These are phyloP conservation scores for Pythium rishiriense DNA, from an alignment of 352 stramenopile species.

Conservation along the genomic window DNA sequence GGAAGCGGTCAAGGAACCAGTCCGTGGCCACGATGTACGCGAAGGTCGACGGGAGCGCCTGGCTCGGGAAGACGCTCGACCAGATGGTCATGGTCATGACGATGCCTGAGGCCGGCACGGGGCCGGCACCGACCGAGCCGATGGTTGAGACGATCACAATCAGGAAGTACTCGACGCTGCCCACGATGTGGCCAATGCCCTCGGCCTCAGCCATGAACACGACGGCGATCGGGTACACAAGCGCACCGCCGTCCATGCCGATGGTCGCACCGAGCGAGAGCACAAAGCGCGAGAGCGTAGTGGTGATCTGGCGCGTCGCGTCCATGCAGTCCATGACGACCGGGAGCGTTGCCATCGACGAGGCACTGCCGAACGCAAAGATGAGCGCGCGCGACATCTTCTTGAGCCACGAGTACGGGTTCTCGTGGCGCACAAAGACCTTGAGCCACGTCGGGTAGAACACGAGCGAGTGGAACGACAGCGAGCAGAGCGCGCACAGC, in stretches of 20 bases:
- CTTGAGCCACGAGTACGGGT: constrained; percentile 36
- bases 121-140: constrained; percentile 30
- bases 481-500: constrained; percentile 25
- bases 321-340: constrained; percentile 44
- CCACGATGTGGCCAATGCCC: constrained; percentile 27
- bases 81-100: constrained; percentile 51
- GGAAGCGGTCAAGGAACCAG: constrained; percentile 62
- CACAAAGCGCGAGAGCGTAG: constrained; percentile 35
- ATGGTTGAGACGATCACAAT: constrained; percentile 36
- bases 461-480: constrained; percentile 32
- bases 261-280: constrained; percentile 36
- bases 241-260: constrained; percentile 34
- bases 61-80: constrained; percentile 35
- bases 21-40: constrained; percentile 58
- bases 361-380: constrained; percentile 44
- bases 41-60: constrained; percentile 48
- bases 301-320: constrained; percentile 22
- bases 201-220: constrained; percentile 43
- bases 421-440: constrained; percentile 25
- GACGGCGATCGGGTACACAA: constrained; percentile 34
- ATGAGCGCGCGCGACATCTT: constrained; percentile 36
- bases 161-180: constrained; percentile 36
- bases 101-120: constrained; percentile 33
- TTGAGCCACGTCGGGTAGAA: constrained; percentile 40
- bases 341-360: constrained; percentile 47